Base-by-base conservation (phyloP, 2,329 filamentous ascomycete genomes). In the Reticulascus tulasneorum region DNA sequence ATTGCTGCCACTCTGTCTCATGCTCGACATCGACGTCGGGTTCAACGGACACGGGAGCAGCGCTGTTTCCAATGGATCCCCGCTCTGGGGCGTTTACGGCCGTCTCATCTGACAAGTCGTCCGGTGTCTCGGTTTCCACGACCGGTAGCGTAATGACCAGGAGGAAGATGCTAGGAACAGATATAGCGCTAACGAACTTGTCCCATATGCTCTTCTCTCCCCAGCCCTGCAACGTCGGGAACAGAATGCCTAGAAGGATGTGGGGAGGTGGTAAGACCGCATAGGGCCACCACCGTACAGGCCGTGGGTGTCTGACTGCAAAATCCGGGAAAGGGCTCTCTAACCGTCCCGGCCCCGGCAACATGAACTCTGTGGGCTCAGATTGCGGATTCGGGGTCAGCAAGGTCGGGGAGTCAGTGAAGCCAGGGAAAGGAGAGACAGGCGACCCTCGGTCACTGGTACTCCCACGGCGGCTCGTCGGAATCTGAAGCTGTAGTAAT, bases 81-180 rank as follows among this genome's bases (percentile, higher is more conserved):
- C 20, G 21, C 21, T 15, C 19, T 21, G 23, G 11, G 3, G 42
- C 26, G 20, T 37, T 37, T 11, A 37, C 29, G 3, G 26, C 35
- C 13, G 47, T 52, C 5, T 63, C 57, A 5, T 71, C 67, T 2
- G 56, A 57, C 6, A 61, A 62, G 4, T 67, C 62, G 10, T 79
- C 74, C 7, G 73, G 69, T 15, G 77, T 71, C 26, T 77, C 74
- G 2, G 77, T 76, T 51, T 97, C 91, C 6, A 95, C 86, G 1
- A 98, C 89, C 1, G 94, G 93, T 5, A 98, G 62, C 1, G 93
- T 98, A 29, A 93, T 79, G 1, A 91, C 91, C 5, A 98, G 71
- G 3, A 97, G 64, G 44, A 98, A 86, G 23, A 98, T 88, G 49
- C 85, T 94, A 2, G 90, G 86, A n/a, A 88, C 82, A 7, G 90